Evolutionary conservation across 768 basidiomycete species (phyloP).

Genomic region (Dacryopinax primogenitus): DNA sequence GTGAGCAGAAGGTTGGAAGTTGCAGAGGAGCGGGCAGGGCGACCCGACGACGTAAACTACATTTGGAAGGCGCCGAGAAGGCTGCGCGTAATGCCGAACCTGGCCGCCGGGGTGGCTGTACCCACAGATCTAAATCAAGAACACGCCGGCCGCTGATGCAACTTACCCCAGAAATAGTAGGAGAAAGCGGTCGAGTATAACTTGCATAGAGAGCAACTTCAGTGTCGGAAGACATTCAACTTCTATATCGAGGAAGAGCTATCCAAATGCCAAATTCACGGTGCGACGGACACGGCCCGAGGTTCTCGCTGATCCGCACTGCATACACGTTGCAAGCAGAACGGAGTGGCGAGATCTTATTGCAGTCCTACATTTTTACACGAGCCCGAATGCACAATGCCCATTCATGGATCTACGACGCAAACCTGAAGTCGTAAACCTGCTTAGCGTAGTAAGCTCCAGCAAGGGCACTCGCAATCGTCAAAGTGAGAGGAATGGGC

Average conservation of each 20-base stretch:
- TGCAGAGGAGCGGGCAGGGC: neutral
- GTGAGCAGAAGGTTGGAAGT: neutral
- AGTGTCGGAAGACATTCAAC: no score
- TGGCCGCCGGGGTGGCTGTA: conserved; percentile 5
- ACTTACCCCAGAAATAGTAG: no score
- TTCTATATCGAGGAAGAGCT: no score
- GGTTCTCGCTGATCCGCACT: neutral
- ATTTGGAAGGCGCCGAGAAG: neutral
- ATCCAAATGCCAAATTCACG: no score
- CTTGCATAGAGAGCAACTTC: no score
- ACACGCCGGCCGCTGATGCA: neutral
- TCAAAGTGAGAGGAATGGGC: conserved; percentile 53
- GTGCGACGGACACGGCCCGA: no score
- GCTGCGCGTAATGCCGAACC: conserved; percentile 1
- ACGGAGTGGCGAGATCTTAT: conserved; percentile 2
- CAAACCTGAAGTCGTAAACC: conserved; percentile 13
- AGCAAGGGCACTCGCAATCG: conserved; percentile 46
- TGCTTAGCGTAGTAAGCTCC: conserved; percentile 45
- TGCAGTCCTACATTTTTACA: conserved; percentile 7
- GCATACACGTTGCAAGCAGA: neutral
- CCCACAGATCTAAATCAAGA: neutral
- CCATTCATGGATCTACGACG: neutral
- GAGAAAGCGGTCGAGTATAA: no score
- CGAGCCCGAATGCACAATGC: neutral
- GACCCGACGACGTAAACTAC: neutral